A percentile compares a stretch with the other conserved stretches of the same genome.
These are phyloP conservation scores for Metschnikowia lachancei DNA, from an alignment of 805 yeast species.

Conservation along the genomic window DNA sequence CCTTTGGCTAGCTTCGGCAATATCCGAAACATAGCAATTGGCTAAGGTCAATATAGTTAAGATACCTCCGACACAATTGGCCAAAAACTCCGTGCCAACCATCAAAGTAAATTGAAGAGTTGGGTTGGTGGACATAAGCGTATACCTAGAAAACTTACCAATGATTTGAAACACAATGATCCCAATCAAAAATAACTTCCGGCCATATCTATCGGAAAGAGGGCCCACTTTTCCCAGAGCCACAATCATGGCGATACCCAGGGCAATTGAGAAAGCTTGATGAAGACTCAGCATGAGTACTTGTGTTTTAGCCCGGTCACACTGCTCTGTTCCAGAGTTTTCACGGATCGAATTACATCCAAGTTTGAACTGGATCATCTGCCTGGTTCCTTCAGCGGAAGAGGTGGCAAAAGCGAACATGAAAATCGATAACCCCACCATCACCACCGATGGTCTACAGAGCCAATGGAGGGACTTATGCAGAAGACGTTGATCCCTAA, in stretches of 20 bases:
- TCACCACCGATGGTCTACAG: constrained; percentile 53
- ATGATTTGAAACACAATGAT: constrained; percentile 21
- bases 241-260: constrained; percentile 47
- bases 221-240: constrained; percentile 54
- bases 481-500: constrained; percentile 46
- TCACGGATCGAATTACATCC: constrained; percentile 27
- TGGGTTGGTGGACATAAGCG: constrained; percentile 25
- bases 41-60: constrained; percentile 54
- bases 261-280: constrained; percentile 39
- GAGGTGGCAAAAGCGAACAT: constrained; percentile 42
- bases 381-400: constrained; percentile 42
- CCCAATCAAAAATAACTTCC: constrained; percentile 28
- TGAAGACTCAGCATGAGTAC: constrained; percentile 48
- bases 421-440: constrained; percentile 45
- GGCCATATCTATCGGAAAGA: constrained; percentile 38
- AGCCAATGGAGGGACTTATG: constrained; percentile 51
- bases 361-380: constrained; percentile 31
- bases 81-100: constrained; percentile 44
- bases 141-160: constrained; percentile 25
- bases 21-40: constrained; percentile 73
- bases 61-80: constrained; percentile 61
- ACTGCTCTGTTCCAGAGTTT: constrained; percentile 14
- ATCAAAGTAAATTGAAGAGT: constrained; percentile 36
- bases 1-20: constrained; percentile 60
- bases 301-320: constrained; percentile 37